phyloP scores from a whole-genome alignment of 1,284 basidiomycete species.

The Ustilago tritici region DNA sequence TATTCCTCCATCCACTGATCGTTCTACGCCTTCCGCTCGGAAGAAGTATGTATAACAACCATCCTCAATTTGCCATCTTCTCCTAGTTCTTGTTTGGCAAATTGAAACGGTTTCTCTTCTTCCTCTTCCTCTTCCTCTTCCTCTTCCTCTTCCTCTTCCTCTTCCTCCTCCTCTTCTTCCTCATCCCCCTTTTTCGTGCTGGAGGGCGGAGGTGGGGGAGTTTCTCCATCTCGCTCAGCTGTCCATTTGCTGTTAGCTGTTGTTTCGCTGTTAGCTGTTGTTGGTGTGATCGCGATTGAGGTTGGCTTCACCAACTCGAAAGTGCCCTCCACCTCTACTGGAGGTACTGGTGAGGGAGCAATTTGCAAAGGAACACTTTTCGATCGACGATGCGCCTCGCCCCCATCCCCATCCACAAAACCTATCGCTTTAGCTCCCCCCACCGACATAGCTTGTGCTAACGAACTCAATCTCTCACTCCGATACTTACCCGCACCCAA shows the following conservation, averaged over 20 bases:
- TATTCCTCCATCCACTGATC: background rate
- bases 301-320: conserved; percentile 8
- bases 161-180: background rate
- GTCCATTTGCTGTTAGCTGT: conserved; percentile 9
- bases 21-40: background rate
- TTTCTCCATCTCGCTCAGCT: conserved; percentile 30
- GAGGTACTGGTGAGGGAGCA: background rate
- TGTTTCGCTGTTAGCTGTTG: background rate
- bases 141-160: background rate
- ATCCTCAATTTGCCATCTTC: conserved; percentile 26
- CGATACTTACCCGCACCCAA: conserved; percentile 36
- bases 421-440: background rate
- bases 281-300: background rate
- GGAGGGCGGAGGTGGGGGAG: background rate
- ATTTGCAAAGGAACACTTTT: conserved; percentile 14
- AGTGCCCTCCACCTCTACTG: background rate
- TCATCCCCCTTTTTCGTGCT: background rate
- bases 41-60: conserved; percentile 29
- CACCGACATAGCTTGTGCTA: conserved; percentile 45
- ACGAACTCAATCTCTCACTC: conserved; percentile 36
- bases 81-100: conserved; percentile 24
- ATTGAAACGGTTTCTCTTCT: conserved; percentile 15
- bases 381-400: conserved; percentile 15
- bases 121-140: conserved; percentile 5
- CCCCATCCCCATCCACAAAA: background rate